phyloP scores from a whole-genome alignment of 164 flowering plant species.

The Nelumbo lutea region DNA sequence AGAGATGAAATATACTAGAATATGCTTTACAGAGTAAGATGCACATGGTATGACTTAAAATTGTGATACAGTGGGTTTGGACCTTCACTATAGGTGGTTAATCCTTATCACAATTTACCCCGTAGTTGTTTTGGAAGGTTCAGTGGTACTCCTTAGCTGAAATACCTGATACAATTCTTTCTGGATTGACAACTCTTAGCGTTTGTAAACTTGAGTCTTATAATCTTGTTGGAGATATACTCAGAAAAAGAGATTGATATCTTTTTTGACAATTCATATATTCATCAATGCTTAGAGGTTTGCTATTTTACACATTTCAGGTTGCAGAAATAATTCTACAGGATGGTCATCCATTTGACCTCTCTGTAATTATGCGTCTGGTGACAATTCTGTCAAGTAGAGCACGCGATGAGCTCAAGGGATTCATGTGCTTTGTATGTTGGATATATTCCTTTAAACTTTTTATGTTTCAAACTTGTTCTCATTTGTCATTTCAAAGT shows the following conservation, averaged over 20 bases:
- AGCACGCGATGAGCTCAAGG: conserved; percentile 48
- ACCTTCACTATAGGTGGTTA: too few relatives aligned
- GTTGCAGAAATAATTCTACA: conserved; percentile 73
- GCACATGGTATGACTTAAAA: too few relatives aligned
- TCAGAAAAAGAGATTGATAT: neutral
- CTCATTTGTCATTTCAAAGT: neutral
- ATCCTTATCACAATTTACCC: too few relatives aligned
- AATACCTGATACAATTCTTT: too few relatives aligned
- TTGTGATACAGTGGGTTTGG: too few relatives aligned
- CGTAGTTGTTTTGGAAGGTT: too few relatives aligned
- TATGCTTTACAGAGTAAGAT: too few relatives aligned
- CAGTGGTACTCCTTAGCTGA: too few relatives aligned
- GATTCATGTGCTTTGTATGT: conserved; percentile 83
- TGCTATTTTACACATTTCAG: conserved; percentile 32
- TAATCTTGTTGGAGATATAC: neutral
- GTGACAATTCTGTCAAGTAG: conserved; percentile 54
- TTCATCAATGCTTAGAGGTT: too few relatives aligned
- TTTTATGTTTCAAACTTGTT: neutral
- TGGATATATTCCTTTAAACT: neutral
- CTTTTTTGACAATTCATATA: neutral
- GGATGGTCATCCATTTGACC: conserved; percentile 58
- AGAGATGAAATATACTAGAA: too few relatives aligned
- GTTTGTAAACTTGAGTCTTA: too few relatives aligned
- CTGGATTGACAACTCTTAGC: too few relatives aligned
- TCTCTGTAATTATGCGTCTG: conserved; percentile 65